Percentiles rank a stretch among this genome's conserved stretches.
phyloP scores from a whole-genome alignment of 2,329 filamentous ascomycete species.

The Xylariaceae sp. region DNA sequence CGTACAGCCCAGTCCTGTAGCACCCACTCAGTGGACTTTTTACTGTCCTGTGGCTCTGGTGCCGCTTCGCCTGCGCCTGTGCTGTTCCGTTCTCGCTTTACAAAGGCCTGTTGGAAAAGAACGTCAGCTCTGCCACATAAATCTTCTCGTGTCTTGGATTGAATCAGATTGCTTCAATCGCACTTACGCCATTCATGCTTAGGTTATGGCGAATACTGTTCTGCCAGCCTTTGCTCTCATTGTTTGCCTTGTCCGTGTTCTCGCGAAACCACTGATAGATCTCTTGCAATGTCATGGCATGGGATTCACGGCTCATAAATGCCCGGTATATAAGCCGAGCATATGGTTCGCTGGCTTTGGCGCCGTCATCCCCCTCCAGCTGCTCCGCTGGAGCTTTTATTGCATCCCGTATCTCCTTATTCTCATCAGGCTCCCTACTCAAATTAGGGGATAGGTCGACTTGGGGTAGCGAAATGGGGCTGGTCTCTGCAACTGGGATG shows the following conservation, averaged over 20 bases:
- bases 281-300: conserved; percentile 73
- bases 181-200: conserved; percentile 85
- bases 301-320: conserved; percentile 59
- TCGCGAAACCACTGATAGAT: conserved; percentile 87
- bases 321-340: conserved; percentile 75
- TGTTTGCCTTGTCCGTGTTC: conserved; percentile 70
- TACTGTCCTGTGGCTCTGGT: conserved; percentile 44
- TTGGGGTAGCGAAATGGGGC: too few species aligned
- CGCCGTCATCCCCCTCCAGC: conserved; percentile 23
- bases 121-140: background rate
- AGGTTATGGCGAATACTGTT: conserved; percentile 95
- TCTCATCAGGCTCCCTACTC: conserved; percentile 5
- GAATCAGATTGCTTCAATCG: background rate
- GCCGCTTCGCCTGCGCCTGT: conserved; percentile 28
- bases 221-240: conserved; percentile 72
- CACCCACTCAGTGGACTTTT: conserved; percentile 72
- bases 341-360: conserved; percentile 59
- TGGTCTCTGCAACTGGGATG: too few species aligned
- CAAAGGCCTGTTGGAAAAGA: conserved; percentile 31
- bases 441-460: too few species aligned
- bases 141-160: background rate
- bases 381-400: conserved; percentile 21
- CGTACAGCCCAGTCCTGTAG: conserved; percentile 64
- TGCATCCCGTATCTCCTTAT: conserved; percentile 8
- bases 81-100: conserved; percentile 42